These are phyloP conservation scores for Eutypella sp. DNA, from an alignment of 2,329 filamentous ascomycete species.

Conservation along the genomic window DNA sequence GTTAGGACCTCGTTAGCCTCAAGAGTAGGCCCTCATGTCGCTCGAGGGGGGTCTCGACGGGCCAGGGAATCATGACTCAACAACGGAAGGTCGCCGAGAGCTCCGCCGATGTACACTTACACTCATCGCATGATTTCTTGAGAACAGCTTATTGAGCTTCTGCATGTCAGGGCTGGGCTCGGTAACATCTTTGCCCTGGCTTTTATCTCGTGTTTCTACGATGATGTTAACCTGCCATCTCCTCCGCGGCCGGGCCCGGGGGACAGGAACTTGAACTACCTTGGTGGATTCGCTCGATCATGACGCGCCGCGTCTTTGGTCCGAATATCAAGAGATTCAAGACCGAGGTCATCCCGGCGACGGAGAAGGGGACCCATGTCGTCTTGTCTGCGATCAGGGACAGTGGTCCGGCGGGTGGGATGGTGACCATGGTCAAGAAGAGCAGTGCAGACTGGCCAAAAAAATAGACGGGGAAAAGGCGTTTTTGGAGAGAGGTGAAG, in stretches of 20 bases:
- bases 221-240: conserved; percentile 3
- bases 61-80: no score
- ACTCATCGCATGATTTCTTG: conserved; percentile 34
- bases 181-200: conserved; percentile 1
- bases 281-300: conserved; percentile 29
- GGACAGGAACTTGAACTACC: no score
- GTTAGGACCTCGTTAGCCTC: neutral
- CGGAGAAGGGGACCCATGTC: conserved; percentile 30
- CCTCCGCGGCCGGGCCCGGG: no score
- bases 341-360: conserved; percentile 25
- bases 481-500: conserved; percentile 35
- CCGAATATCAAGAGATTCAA: conserved; percentile 34
- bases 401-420: conserved; percentile 27
- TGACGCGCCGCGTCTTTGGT: conserved; percentile 27
- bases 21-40: neutral
- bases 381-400: conserved; percentile 23
- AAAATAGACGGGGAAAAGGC: conserved; percentile 38
- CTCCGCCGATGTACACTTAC: neutral
- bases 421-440: conserved; percentile 27
- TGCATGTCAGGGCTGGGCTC: conserved; percentile 21
- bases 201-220: conserved; percentile 15
- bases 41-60: neutral
- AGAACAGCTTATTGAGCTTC: conserved; percentile 27
- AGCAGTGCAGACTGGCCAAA: conserved; percentile 30
- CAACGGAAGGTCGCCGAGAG: no score